phyloP scores from a whole-genome alignment of 2,329 filamentous ascomycete species.

The Alternaria postmessia region DNA sequence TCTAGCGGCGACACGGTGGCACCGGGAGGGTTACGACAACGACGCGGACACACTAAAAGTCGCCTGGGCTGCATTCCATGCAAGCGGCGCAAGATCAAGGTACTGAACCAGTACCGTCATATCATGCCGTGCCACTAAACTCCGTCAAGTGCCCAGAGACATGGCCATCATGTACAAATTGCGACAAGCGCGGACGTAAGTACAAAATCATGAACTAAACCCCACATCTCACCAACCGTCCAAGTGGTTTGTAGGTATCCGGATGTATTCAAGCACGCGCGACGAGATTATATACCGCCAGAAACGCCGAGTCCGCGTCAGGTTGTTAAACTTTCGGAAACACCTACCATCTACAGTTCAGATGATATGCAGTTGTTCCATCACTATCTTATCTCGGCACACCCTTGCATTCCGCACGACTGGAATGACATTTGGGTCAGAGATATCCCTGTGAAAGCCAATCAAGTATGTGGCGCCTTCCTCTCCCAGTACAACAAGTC shows the following conservation, averaged over 20 bases:
- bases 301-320: conserved; percentile 20
- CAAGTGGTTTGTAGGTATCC: conserved; percentile 44
- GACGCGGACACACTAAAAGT: conserved; percentile 68
- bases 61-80: conserved; percentile 71
- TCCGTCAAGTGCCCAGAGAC: conserved; percentile 49
- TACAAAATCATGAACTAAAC: background rate
- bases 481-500: background rate
- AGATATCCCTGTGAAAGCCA: conserved; percentile 24
- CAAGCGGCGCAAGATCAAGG: conserved; percentile 75
- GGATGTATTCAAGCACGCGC: conserved; percentile 24
- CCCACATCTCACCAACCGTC: background rate
- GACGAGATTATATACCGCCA: conserved; percentile 22
- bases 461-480: conserved; percentile 20
- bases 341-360: conserved; percentile 46
- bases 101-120: conserved; percentile 37
- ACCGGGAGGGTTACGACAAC: conserved; percentile 18
- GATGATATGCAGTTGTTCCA: conserved; percentile 63
- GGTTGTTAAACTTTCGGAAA: conserved; percentile 26
- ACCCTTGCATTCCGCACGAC: conserved; percentile 31
- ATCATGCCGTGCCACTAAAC: background rate
- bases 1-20: background rate
- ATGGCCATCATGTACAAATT: conserved; percentile 51
- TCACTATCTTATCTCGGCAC: conserved; percentile 59
- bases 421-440: conserved; percentile 24
- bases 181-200: conserved; percentile 40